Evolutionary conservation across 2,329 filamentous ascomycete genomes (phyloP).

Genomic region (Sclerotinia minor): DNA sequence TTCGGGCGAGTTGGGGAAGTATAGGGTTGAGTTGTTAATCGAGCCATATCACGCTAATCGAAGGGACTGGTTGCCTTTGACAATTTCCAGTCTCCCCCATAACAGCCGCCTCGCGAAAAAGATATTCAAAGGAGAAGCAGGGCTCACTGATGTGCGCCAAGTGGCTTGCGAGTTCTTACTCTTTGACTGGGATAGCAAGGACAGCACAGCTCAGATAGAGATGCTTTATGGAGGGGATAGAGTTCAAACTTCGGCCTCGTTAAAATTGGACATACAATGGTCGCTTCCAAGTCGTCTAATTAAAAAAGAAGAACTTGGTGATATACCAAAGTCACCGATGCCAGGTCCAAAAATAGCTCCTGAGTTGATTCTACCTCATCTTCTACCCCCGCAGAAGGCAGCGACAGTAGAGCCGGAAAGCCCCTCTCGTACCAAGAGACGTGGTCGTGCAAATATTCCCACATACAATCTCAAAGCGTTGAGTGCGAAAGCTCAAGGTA

Average conservation of each 20-base stretch:
- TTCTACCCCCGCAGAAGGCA: constrained; percentile 24
- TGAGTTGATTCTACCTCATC: neutral
- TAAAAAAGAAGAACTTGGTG: neutral
- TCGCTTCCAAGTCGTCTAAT: constrained; percentile 31
- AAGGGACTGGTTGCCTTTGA: constrained; percentile 35
- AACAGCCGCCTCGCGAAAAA: constrained; percentile 16
- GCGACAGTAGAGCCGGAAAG: constrained; percentile 27
- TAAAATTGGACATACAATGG: constrained; percentile 33
- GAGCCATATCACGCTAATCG: constrained; percentile 20
- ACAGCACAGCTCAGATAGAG: neutral
- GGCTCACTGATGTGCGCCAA: constrained; percentile 9
- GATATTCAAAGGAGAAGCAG: constrained; percentile 11
- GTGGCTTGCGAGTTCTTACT: constrained; percentile 12
- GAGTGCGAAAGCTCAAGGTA: constrained; percentile 58
- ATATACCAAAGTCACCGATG: neutral
- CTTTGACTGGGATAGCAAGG: constrained; percentile 18
- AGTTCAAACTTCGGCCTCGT: constrained; percentile 18
- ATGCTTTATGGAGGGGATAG: constrained; percentile 23
- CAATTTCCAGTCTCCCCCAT: constrained; percentile 18
- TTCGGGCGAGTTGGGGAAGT: constrained; percentile 1
- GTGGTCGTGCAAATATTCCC: constrained; percentile 38
- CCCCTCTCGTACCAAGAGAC: constrained; percentile 33
- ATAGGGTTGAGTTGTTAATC: constrained; percentile 10
- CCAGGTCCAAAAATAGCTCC: constrained; percentile 1
- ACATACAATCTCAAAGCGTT: constrained; percentile 61